A percentile compares a stretch with the other conserved stretches of the same genome.
Evolutionary conservation across 768 basidiomycete genomes (phyloP).

Genomic region (Podaxis sp.): DNA sequence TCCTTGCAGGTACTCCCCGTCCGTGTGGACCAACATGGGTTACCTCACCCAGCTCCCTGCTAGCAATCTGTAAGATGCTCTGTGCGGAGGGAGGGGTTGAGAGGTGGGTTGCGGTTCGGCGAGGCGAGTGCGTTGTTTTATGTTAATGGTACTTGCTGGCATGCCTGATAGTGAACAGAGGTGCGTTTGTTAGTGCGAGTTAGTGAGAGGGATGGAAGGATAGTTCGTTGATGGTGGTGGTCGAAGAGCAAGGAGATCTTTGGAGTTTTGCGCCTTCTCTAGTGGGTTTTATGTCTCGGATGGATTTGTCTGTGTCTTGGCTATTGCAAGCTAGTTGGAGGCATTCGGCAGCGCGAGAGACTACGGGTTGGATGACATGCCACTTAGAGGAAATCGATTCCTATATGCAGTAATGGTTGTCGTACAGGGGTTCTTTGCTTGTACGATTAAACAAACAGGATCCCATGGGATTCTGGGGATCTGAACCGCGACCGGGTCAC

Average conservation of each 20-base stretch:
- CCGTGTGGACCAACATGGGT: not conserved
- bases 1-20: not conserved
- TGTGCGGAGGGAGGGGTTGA: not conserved
- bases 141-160: not conserved
- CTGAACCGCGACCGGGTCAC: too few relatives aligned
- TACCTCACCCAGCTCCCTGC: not conserved
- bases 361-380: not conserved
- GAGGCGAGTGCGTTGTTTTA: not conserved
- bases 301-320: not conserved
- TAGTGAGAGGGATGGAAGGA: not conserved
- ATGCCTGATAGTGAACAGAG: not conserved
- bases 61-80: not conserved
- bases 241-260: not conserved
- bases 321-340: not conserved
- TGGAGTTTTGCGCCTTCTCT: not conserved
- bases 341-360: too few relatives aligned
- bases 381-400: not conserved
- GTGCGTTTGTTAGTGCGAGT: not conserved
- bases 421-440: too few relatives aligned
- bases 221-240: not conserved
- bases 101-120: conserved; percentile 1
- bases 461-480: too few relatives aligned
- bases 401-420: too few relatives aligned
- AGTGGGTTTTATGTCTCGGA: not conserved
- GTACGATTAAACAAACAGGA: too few relatives aligned